Conservation (phyloP, 257 asterid species). For the Petrea volubilis region DNA sequence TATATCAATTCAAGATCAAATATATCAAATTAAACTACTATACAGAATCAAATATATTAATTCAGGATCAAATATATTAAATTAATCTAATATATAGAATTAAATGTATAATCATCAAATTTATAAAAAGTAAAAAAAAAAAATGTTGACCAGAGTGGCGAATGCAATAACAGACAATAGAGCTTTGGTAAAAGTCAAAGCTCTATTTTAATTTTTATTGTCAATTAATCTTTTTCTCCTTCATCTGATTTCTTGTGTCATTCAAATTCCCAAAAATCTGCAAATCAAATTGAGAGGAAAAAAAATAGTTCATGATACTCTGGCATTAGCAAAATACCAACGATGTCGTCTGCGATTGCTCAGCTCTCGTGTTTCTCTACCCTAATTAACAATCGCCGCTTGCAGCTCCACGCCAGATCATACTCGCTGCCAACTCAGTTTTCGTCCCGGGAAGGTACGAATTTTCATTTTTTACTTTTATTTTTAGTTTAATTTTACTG, state of each 20-base stretch:
- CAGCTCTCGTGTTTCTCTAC: conserved; percentile 41
- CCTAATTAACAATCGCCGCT: conserved; percentile 28
- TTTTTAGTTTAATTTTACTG: background rate
- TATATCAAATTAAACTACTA: no score
- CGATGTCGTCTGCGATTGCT: conserved; percentile 36
- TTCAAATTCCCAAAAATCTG: background rate
- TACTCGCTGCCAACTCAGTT: conserved; percentile 9
- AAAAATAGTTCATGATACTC: background rate
- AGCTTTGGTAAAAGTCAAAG: background rate
- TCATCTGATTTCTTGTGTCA: background rate
- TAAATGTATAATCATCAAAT: background rate
- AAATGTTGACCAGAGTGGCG: background rate
- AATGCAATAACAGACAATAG: background rate
- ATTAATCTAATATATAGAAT: no score
- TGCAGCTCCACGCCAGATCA: conserved; percentile 30
- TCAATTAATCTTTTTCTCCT: background rate
- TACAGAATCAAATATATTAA: no score
- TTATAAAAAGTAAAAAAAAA: background rate
- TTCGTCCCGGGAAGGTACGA: conserved; percentile 27
- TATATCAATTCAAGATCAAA: no score
- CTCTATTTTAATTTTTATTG: background rate
- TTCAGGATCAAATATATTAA: no score
- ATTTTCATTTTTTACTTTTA: background rate
- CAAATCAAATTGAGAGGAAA: background rate
- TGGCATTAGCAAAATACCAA: background rate